These are phyloP conservation scores for slime mould (Dictyostelium discoideum) DNA, from an alignment of 78 protist genomes.

Conservation along the genomic window DNA sequence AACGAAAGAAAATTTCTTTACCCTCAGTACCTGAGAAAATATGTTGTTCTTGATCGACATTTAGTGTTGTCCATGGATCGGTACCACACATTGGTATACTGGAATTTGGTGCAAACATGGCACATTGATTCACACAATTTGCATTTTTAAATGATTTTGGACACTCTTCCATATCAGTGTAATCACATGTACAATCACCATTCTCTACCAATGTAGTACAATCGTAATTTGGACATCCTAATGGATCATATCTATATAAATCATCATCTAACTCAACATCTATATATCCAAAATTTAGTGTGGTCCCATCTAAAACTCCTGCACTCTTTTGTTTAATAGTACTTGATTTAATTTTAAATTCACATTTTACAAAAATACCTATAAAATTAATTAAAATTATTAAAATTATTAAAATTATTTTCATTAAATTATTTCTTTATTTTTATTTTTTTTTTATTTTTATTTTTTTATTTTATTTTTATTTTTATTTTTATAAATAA, in stretches of 20 bases:
- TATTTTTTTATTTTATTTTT: not conserved
- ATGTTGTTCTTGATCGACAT: not conserved
- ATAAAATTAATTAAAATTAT: not conserved
- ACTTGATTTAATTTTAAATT: not conserved
- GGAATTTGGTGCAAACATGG: not conserved
- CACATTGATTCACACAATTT: not conserved
- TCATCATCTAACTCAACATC: constrained; percentile 35
- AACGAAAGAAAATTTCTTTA: not conserved
- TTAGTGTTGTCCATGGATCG: constrained; percentile 10
- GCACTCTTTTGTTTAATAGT: not conserved
- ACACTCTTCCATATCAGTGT: constrained; percentile 20
- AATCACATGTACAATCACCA: constrained; percentile 61
- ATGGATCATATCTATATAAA: not conserved
- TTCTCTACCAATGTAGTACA: not conserved
- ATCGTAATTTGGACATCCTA: constrained; percentile 41
- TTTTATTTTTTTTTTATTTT: not conserved
- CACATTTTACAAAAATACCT: not conserved
- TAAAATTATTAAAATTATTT: not conserved
- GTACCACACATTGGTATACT: not conserved
- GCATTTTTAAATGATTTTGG: not conserved
- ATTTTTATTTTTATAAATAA: not conserved
- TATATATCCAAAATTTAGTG: constrained; percentile 40
- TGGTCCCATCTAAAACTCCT: constrained; percentile 14
- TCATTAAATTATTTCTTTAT: not conserved
- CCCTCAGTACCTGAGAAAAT: not conserved